Evolutionary conservation across 306 rosid genomes (phyloP), one percentile per base, ranked within the genome.

Genomic region (Pyrus pyrifolia): DNA sequence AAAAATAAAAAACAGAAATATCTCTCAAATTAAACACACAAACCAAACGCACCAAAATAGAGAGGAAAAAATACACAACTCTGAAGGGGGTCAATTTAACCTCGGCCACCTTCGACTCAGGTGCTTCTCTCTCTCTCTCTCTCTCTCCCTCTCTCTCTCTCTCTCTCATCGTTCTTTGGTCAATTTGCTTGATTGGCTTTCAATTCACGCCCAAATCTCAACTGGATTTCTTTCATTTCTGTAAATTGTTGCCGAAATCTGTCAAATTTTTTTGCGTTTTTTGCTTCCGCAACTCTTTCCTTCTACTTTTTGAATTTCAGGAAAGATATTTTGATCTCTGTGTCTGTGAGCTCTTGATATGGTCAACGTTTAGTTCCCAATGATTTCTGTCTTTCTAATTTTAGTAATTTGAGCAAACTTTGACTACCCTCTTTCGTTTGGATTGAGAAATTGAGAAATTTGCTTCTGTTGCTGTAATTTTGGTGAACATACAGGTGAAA

Each of bases 401-500:
- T 18, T 18, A 15, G 61, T 78, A 23, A 63, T 78, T 67, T 58
- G 40, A 55, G 74, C 72, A 44, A 17, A 23, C 49, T 57, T 38
- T 33, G 29, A 30, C 21, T 40, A 73, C 69, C 40, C 68, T 22
- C 67, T 42, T 60, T 59, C 31, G 12, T 7, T 81, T 79, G 19
- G 38, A 13, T 65, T 60, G 7, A 29, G 46, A 18, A 31, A 30
- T 14, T 52, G 7, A 52, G 62, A 17, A 17, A 35, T 35, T 58
- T 33, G 59, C 74, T 69, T 69, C 81, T 85, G 84, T 89, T 67
- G 76, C 44, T 21, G 21, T 17, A 15, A 78, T 67, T 83, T 77
- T 82, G 77, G 7, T 82, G 68, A 82, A 83, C 75, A 25, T 73
- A 59, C 84, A 77, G 90, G 80, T 84, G 71, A 40, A 58, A 53